Evolutionary conservation across 2,329 filamentous ascomycete species (phyloP).

Genomic region (Xylaria multiplex): DNA sequence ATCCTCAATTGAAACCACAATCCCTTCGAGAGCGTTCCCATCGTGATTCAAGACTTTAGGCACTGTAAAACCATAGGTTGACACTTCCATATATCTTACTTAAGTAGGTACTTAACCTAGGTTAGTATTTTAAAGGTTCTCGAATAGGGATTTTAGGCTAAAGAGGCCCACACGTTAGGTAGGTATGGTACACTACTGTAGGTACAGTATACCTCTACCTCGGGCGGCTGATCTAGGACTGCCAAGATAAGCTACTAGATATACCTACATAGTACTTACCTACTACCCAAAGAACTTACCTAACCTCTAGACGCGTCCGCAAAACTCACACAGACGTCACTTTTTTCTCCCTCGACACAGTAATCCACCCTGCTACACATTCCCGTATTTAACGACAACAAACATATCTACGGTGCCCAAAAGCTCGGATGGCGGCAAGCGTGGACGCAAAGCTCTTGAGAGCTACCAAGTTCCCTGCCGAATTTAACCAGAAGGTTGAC

Average conservation of each 20-base stretch:
- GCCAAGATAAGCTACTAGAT: conserved; percentile 16
- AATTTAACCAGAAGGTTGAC: conserved; percentile 96
- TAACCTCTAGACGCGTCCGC: conserved; percentile 23
- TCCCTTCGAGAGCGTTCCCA: too few species aligned
- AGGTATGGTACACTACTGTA: neutral
- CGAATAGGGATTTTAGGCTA: conserved; percentile 6
- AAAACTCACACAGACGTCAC: conserved; percentile 43
- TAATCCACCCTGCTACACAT: neutral
- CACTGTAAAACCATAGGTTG: too few species aligned
- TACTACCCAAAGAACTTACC: too few species aligned
- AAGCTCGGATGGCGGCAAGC: conserved; percentile 73
- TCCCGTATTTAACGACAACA: neutral
- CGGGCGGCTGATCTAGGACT: too few species aligned
- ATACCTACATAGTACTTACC: too few species aligned
- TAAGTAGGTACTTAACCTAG: too few species aligned
- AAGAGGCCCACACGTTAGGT: conserved; percentile 4
- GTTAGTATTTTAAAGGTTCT: neutral
- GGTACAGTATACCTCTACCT: too few species aligned
- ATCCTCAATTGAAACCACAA: too few species aligned
- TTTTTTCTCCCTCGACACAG: conserved; percentile 18
- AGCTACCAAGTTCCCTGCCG: conserved; percentile 91
- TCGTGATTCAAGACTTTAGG: too few species aligned
- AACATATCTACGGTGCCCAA: neutral
- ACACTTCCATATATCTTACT: too few species aligned
- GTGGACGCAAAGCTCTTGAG: conserved; percentile 90